phyloP scores from a whole-genome alignment of 805 yeast genomes.

The Schwanniomyces polymorphus region DNA sequence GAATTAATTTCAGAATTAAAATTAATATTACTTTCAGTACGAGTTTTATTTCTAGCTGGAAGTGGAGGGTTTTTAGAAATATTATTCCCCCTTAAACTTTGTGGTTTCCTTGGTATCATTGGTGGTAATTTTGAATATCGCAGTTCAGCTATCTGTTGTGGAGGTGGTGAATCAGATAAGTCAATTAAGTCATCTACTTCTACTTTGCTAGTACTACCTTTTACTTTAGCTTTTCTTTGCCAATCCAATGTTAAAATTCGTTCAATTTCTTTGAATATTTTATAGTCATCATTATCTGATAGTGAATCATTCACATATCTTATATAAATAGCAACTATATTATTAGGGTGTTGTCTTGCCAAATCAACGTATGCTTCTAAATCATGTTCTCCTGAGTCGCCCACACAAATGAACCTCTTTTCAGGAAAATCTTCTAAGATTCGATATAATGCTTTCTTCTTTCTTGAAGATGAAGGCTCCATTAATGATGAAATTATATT shows the following conservation, averaged over 20 bases:
- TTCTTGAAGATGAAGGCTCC: slow-evolving; percentile 85
- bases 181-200: slow-evolving; percentile 34
- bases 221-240: slow-evolving; percentile 9
- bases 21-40: slow-evolving; percentile 10
- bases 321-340: slow-evolving; percentile 73
- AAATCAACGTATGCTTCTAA: slow-evolving; percentile 84
- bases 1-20: background rate
- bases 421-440: slow-evolving; percentile 72
- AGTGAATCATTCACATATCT: slow-evolving; percentile 73
- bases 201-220: slow-evolving; percentile 12
- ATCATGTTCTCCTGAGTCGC: slow-evolving; percentile 96
- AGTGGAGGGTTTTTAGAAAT: slow-evolving; percentile 30
- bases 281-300: slow-evolving; percentile 50
- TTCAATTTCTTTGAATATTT: slow-evolving; percentile 29
- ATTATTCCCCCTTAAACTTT: slow-evolving; percentile 31
- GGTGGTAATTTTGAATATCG: slow-evolving; percentile 34
- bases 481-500: slow-evolving; percentile 76
- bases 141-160: slow-evolving; percentile 14
- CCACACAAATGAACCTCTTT: slow-evolving; percentile 79
- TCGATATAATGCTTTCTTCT: slow-evolving; percentile 61
- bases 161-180: slow-evolving; percentile 33
- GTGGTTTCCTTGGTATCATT: slow-evolving; percentile 50
- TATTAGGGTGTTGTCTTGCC: slow-evolving; percentile 60
- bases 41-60: slow-evolving; percentile 21
- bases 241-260: slow-evolving; percentile 15